Base-by-base conservation (phyloP, 768 basidiomycete species). In the Boletus fagicola region DNA sequence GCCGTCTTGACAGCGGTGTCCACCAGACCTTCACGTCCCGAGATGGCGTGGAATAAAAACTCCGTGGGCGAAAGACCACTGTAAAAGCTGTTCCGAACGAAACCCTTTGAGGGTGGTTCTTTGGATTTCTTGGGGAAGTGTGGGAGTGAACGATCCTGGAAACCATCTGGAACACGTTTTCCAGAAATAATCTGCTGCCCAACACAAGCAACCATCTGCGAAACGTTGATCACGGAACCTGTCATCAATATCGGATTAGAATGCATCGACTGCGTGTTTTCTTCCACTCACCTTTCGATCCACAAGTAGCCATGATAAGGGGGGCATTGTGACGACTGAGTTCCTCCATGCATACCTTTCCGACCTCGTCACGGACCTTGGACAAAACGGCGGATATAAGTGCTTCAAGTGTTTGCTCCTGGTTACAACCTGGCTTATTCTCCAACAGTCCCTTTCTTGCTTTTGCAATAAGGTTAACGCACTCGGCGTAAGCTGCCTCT, bases 1-100 rank as follows among this genome's bases (percentile, higher is more conserved):
- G 97, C 97, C 0, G 97, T 99, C 76, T 99, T 99, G 74, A 99
- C 97, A 26, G 97, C 97, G 0, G 97, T 99, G 76, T 99, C 97
- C 67, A 99, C 96, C 51, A 99, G 75, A 74, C 97, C 97, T 76
- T 98, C 97, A 66, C 97, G 88, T 56, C 97, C 97, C 15, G 95
- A 97, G 64, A 99, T 98, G 53, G 97, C 97, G 74, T 99, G 97
- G 79, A 98, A 98, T 52, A 99, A 72, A 77, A 99, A 99, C 68
- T 99, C 97, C 18, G 95, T 95, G 0, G 97, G 90, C 0, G 83
- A 78, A 35, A 99, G 77, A 11, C 97, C 97, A 6, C 88, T 87
- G 74, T 87, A 98, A 80, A 98, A 99, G 72, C 91, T 94, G 72
- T 98, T 99, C 40, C 94, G 82, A 31, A 99, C 97, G 77, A 98